Conservation (phyloP, 2,329 filamentous ascomycete species). For the Ophioceras dolichostomum region DNA sequence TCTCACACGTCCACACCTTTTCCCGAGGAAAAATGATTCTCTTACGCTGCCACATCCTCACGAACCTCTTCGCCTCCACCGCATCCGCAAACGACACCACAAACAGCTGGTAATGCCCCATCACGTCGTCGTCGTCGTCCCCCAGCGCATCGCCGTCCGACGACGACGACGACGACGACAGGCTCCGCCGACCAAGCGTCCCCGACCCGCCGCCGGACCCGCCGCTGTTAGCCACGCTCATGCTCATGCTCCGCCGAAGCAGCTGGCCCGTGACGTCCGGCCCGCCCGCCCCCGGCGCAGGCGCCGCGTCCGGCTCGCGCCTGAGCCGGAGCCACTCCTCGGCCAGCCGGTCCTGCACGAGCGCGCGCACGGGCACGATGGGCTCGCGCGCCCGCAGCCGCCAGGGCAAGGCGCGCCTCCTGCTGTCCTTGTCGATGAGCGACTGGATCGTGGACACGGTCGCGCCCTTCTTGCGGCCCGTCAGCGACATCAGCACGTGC, state of each 20-base stretch:
- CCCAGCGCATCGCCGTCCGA: too few species aligned
- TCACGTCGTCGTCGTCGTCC: constrained; percentile 7
- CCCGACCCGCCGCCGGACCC: not conserved
- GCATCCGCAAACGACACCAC: constrained; percentile 43
- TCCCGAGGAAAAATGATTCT: too few species aligned
- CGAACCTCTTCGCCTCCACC: constrained; percentile 38
- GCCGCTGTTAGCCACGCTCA: too few species aligned
- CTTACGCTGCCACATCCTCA: constrained; percentile 28
- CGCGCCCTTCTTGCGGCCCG: constrained; percentile 7
- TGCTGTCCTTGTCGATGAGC: constrained; percentile 29
- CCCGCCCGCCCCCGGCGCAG: not conserved
- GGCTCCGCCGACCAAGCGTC: too few species aligned
- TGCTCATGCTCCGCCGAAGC: not conserved
- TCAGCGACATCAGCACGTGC: constrained; percentile 22
- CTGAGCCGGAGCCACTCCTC: not conserved
- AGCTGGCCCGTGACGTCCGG: not conserved
- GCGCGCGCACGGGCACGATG: constrained; percentile 9
- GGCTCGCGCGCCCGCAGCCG: constrained; percentile 11
- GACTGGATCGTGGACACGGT: constrained; percentile 16
- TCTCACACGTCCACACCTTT: too few species aligned
- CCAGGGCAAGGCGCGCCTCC: constrained; percentile 26
- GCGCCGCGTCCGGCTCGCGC: not conserved
- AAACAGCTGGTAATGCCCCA: constrained; percentile 28
- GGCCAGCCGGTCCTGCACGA: not conserved
- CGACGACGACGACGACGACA: too few species aligned